These are phyloP conservation scores for Pseudocercospora macadamiae DNA, from an alignment of 2,329 filamentous ascomycete genomes.

Conservation along the genomic window DNA sequence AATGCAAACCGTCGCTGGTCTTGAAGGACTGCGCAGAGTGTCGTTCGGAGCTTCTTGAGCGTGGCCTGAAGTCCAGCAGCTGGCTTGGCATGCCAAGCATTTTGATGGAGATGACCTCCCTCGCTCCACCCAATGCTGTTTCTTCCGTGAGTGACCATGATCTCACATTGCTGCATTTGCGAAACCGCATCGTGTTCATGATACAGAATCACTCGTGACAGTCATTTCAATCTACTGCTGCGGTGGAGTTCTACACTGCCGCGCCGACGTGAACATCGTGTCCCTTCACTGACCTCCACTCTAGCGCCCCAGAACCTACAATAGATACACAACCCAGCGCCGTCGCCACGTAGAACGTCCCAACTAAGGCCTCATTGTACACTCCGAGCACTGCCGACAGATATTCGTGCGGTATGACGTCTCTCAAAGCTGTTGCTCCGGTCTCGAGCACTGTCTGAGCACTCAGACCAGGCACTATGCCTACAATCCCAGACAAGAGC, in stretches of 20 bases:
- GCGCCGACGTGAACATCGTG: slow-evolving; percentile 1
- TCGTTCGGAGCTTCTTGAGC: no score
- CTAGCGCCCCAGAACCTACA: slow-evolving; percentile 57
- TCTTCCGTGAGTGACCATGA: no score
- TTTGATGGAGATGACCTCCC: no score
- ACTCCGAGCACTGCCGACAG: slow-evolving; percentile 58
- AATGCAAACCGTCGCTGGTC: no score
- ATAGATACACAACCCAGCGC: slow-evolving; percentile 57
- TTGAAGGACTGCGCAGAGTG: no score
- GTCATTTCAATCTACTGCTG: no score
- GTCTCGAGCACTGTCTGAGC: slow-evolving; percentile 38
- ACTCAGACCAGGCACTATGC: slow-evolving; percentile 7
- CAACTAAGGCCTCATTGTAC: slow-evolving; percentile 64
- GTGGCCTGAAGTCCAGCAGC: no score
- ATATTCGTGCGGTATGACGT: slow-evolving; percentile 53
- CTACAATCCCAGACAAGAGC: slow-evolving; percentile 8
- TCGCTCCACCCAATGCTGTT: no score
- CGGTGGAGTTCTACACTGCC: neutral
- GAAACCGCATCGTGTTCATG: no score
- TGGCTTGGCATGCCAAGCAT: no score
- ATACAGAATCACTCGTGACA: no score
- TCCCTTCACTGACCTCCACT: slow-evolving; percentile 67
- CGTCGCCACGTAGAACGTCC: slow-evolving; percentile 62
- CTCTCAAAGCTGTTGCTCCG: slow-evolving; percentile 62
- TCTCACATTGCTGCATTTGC: no score